A percentile compares a stretch with the other conserved stretches of the same genome.
Conservation (phyloP, 1,139 yeast genomes). For the Casaregolazyma lundiana region DNA sequence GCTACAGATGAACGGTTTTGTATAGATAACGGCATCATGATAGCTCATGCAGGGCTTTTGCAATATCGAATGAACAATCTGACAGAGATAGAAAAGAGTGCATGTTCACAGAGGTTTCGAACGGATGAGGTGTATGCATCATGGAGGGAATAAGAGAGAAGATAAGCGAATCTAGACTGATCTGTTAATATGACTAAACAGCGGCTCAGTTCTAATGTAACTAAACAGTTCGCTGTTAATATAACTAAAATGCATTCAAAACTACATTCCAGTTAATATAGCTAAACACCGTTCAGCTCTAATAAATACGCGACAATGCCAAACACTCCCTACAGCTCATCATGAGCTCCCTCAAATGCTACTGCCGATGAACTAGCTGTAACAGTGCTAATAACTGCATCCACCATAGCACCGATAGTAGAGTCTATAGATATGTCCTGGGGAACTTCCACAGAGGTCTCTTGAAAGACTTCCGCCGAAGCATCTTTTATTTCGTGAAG, state of each 20-base stretch:
- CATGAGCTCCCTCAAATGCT: not conserved
- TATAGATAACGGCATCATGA: slow-evolving; percentile 97
- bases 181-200: no score
- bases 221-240: no score
- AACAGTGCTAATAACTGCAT: not conserved
- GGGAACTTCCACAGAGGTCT: not conserved
- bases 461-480: not conserved
- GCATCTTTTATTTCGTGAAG: no score
- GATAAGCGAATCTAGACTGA: no score
- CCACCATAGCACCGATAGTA: not conserved
- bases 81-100: slow-evolving; percentile 60
- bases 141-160: slow-evolving; percentile 45
- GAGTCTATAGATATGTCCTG: no score
- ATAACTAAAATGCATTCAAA: no score
- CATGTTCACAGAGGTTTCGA: slow-evolving; percentile 88
- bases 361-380: not conserved
- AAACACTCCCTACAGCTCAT: not conserved
- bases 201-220: no score
- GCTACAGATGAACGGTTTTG: slow-evolving; percentile 98
- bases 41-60: slow-evolving; percentile 94
- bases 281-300: not conserved
- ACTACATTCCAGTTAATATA: no score
- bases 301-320: not conserved
- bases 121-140: slow-evolving; percentile 90
- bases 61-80: slow-evolving; percentile 77